Percentiles rank a stretch among this genome's conserved stretches.
Conservation (phyloP, 345 rosid genomes). For the Brassica juncea region DNA sequence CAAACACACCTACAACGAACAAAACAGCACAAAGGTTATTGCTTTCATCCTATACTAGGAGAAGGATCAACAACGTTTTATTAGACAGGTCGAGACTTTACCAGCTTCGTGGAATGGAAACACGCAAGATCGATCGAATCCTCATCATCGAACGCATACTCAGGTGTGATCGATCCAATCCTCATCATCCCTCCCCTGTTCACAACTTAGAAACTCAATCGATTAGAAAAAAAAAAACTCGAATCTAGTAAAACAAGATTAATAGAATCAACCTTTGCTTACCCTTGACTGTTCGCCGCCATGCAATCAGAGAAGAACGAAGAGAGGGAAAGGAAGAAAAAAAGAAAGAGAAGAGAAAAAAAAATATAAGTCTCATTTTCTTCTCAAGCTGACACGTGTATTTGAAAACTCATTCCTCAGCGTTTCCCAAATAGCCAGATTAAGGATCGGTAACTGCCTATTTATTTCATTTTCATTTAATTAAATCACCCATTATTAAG, state of each 20-base stretch:
- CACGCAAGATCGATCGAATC: constrained; percentile 50
- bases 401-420: too few relatives aligned
- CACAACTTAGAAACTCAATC: not conserved
- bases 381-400: too few relatives aligned
- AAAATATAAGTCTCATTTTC: too few relatives aligned
- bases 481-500: too few relatives aligned
- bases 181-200: constrained; percentile 41
- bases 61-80: constrained; percentile 1
- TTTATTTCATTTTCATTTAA: too few relatives aligned
- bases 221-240: too few relatives aligned
- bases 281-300: constrained; percentile 33
- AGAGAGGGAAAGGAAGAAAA: not conserved
- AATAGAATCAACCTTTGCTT: constrained; percentile 24
- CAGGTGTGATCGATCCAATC: constrained; percentile 47
- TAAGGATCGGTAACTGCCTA: too few relatives aligned
- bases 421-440: too few relatives aligned
- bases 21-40: not conserved
- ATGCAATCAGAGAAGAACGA: constrained; percentile 21
- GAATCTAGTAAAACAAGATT: not conserved
- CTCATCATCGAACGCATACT: constrained; percentile 38
- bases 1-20: constrained; percentile 62
- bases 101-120: constrained; percentile 66
- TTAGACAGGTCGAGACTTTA: constrained; percentile 20
- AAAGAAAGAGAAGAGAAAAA: too few relatives aligned
- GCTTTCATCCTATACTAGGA: not conserved